Percentiles rank a stretch among this genome's conserved stretches.
Conservation (phyloP, 1,139 yeast species). For the Candida anutae region DNA sequence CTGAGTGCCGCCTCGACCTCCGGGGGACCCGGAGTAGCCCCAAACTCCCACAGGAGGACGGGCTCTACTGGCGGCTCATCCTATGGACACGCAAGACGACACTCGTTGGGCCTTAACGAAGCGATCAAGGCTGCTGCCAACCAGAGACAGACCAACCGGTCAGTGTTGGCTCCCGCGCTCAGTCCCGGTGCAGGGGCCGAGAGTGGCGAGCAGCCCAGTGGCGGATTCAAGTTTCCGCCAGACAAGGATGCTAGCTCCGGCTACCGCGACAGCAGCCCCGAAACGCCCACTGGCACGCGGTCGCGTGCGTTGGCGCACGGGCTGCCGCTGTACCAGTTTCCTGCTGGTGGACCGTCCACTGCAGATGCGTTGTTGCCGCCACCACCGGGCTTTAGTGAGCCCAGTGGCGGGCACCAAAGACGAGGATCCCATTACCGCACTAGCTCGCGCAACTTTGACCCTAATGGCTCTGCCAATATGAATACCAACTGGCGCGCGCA, state of each 20-base stretch:
- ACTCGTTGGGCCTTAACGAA: conserved; percentile 84
- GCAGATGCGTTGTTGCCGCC: conserved; percentile 31
- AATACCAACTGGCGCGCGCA: conserved; percentile 61
- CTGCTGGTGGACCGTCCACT: conserved; percentile 16
- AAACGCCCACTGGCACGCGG: conserved; percentile 12
- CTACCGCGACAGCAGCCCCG: background rate
- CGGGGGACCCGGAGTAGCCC: background rate
- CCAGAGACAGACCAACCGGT: conserved; percentile 51
- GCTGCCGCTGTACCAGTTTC: conserved; percentile 39
- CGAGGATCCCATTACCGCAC: conserved; percentile 46
- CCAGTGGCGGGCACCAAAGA: conserved; percentile 37
- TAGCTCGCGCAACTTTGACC: conserved; percentile 52
- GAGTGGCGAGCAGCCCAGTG: conserved; percentile 15
- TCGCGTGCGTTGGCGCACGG: conserved; percentile 38
- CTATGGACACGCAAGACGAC: conserved; percentile 80
- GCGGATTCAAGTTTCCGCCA: conserved; percentile 31
- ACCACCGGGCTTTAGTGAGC: conserved; percentile 39
- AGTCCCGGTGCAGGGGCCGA: conserved; percentile 8
- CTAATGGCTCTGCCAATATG: conserved; percentile 30
- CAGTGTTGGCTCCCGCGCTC: conserved; percentile 29
- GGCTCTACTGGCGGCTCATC: conserved; percentile 22
- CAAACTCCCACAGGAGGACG: conserved; percentile 25
- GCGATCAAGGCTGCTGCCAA: conserved; percentile 97
- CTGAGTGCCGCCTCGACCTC: background rate
- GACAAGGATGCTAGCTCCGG: conserved; percentile 4